Base-by-base conservation (phyloP, 345 rosid genomes). In the Eutrema heterophyllum region DNA sequence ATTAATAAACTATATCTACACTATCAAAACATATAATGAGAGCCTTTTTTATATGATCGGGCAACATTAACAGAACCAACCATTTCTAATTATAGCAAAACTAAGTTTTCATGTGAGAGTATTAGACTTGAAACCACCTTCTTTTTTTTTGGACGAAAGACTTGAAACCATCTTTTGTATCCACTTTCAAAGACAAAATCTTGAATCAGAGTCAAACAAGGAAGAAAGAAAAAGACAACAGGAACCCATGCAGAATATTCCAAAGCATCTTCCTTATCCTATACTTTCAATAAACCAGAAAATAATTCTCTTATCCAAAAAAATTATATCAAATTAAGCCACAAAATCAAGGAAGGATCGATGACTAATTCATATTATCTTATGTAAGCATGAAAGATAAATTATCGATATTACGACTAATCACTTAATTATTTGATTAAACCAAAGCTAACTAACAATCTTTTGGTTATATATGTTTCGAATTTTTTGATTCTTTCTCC, bases 191-290 rank as follows among this genome's bases (percentile, higher is more conserved):
- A 33, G 55, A 69, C 21, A 61, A 52, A 38, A 36, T 11, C 14
- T 49, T 74, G 67, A 36, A 51, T 21, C 11, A 33, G 63, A 67
- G 45, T 57, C 72, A 21, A 50, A 56, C 72, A 48, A 70, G 48
- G 26, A 68, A 61, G 15, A 5, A 52, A 5, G 70, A 56, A 30
- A 56, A 55, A 24, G 68, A 70, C 67, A 70, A 39, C 29, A 7
- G 63, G 59, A 35, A 46, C 59, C 57, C 66, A 48, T 64, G 62
- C 56, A 71, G 76, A 77, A 77, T 77, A 77, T 77, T 64, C 80
- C 41, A 49, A 50, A 64, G 80, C 80, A 77, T 77, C 48, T 64
- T 64, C n/a, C 53, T 49, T 36, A 21, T 9, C 27, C n/a, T 55
- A 11, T 50, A 38, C 53, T 63, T 63, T 24, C 35, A 12, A 53